A percentile compares a stretch with the other conserved stretches of the same genome.
Evolutionary conservation across 2,329 filamentous ascomycete genomes (phyloP).

Genomic region (Cladosporium velox): DNA sequence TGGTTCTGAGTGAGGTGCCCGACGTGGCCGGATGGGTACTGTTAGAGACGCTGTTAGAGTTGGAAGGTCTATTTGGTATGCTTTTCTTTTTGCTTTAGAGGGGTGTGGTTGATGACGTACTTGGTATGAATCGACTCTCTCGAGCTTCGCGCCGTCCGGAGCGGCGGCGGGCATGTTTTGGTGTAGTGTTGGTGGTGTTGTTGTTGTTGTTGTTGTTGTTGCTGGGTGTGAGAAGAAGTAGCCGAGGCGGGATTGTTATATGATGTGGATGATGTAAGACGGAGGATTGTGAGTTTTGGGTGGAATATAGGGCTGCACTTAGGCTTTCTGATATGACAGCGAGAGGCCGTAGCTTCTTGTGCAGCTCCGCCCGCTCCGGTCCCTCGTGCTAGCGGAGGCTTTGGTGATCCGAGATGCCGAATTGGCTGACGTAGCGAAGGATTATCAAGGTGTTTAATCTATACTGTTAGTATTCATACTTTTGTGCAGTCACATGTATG

Average conservation of each 20-base stretch:
- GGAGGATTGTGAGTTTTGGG: not conserved
- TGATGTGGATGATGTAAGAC: not conserved
- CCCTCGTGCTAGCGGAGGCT: not conserved
- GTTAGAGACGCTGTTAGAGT: not conserved
- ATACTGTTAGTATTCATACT: not conserved
- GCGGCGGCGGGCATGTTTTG: conserved; percentile 11
- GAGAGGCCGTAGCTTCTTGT: not conserved
- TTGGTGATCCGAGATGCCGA: conserved; percentile 2
- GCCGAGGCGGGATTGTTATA: not conserved
- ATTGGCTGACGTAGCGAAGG: not conserved
- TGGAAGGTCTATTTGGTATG: not conserved
- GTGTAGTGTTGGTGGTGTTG: not conserved
- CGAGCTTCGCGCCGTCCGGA: conserved; percentile 29
- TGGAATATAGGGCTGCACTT: conserved; percentile 11
- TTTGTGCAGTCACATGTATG: not conserved
- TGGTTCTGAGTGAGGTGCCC: conserved; percentile 73
- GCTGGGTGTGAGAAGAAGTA: not conserved
- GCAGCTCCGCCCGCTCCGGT: not conserved
- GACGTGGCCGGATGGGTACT: conserved; percentile 76
- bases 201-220: not conserved
- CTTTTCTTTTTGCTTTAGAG: conserved; percentile 13
- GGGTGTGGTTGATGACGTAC: conserved; percentile 24
- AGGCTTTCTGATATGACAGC: conserved; percentile 6
- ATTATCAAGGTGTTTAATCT: not conserved
- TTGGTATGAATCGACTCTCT: conserved; percentile 36